Conservation (phyloP, 345 rosid genomes). For the Eucalyptus polyanthemos region DNA sequence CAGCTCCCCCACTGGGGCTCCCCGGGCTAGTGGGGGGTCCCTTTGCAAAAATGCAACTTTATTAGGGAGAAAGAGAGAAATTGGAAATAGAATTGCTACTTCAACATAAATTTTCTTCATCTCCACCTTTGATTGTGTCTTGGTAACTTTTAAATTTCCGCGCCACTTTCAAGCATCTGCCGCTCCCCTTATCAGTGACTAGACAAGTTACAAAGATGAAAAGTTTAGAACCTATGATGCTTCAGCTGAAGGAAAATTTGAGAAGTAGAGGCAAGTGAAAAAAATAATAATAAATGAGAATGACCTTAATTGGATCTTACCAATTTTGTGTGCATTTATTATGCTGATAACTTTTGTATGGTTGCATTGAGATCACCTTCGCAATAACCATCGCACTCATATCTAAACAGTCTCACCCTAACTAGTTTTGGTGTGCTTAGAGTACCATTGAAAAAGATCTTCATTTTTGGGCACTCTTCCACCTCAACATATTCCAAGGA, state of each 20-base stretch:
- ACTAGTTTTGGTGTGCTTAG: accelerated
- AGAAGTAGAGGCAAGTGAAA: neutral
- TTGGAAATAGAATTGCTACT: too few relatives aligned
- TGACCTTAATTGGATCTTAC: neutral
- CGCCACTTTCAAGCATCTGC: accelerated
- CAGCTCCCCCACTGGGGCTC: too few relatives aligned
- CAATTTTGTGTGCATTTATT: neutral
- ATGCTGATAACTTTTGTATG: neutral
- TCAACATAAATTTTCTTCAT: too few relatives aligned
- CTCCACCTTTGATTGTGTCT: neutral
- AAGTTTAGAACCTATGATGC: neutral
- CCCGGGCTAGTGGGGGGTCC: too few relatives aligned
- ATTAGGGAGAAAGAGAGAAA: too few relatives aligned
- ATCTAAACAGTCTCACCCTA: accelerated
- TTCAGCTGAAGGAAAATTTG: accelerated
- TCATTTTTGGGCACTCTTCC: neutral
- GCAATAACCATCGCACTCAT: accelerated
- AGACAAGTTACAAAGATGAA: neutral
- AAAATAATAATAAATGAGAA: accelerated
- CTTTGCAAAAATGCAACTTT: too few relatives aligned
- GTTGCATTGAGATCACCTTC: neutral
- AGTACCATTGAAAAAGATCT: neutral
- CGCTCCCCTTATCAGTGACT: accelerated
- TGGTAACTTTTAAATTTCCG: accelerated
- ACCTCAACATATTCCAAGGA: accelerated